These are phyloP conservation scores for Fistulinella staudtii DNA, from an alignment of 1,284 basidiomycete genomes.

Conservation along the genomic window DNA sequence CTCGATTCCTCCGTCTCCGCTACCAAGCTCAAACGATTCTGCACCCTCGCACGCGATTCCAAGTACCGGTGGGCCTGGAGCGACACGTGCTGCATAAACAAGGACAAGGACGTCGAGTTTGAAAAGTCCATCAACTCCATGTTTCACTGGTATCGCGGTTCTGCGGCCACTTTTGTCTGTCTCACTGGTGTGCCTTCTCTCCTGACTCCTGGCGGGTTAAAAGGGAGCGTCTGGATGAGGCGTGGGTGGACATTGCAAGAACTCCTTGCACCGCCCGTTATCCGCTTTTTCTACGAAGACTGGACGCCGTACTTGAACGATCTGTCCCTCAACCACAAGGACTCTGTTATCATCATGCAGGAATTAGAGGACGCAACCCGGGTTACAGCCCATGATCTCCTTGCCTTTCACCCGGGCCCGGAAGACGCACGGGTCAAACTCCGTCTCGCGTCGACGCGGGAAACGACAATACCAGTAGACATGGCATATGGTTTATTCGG, in stretches of 20 bases:
- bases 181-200: conserved; percentile 13
- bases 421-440: conserved; percentile 17
- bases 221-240: conserved; percentile 20
- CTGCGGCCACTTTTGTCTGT: conserved; percentile 21
- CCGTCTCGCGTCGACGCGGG: conserved; percentile 20
- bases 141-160: conserved; percentile 23
- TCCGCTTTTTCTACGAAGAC: conserved; percentile 22
- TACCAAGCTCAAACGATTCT: conserved; percentile 20
- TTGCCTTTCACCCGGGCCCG: conserved; percentile 14
- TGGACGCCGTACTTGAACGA: conserved; percentile 25
- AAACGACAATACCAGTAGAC: conserved; percentile 21
- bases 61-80: conserved; percentile 25
- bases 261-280: conserved; percentile 19
- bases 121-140: conserved; percentile 22
- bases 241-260: conserved; percentile 30
- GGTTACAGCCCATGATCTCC: conserved; percentile 8
- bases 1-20: conserved; percentile 7
- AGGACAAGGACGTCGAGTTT: conserved; percentile 20
- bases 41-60: conserved; percentile 8
- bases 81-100: conserved; percentile 28
- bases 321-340: conserved; percentile 17
- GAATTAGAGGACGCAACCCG: conserved; percentile 15
- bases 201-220: conserved; percentile 9
- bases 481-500: conserved; percentile 26
- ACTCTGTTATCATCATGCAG: conserved; percentile 12